Evolutionary conservation across 169 alveolate species (phyloP).

Genomic region (Plasmodium gallinaceum): DNA sequence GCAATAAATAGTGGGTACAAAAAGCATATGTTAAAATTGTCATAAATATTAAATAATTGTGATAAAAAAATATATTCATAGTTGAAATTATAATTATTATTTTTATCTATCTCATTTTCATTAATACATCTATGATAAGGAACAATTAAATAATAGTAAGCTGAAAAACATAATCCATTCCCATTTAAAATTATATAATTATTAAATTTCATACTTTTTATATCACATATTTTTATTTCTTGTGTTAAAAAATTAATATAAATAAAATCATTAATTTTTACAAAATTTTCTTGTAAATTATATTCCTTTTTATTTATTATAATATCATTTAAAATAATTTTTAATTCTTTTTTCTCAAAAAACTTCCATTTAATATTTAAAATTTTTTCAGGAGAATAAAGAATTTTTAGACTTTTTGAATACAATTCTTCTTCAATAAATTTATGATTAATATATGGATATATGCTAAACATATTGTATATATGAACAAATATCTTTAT

Average conservation of each 20-base stretch:
- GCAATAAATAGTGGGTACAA: constrained; percentile 67
- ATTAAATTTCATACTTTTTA: neutral
- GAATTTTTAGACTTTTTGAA: constrained; percentile 40
- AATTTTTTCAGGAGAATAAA: constrained; percentile 37
- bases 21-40: constrained; percentile 59
- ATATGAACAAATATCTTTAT: constrained; percentile 68
- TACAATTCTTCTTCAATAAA: constrained; percentile 60
- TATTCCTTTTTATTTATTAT: constrained; percentile 18
- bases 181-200: constrained; percentile 73
- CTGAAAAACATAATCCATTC: constrained; percentile 74
- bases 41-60: constrained; percentile 76
- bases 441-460: constrained; percentile 76
- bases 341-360: constrained; percentile 26
- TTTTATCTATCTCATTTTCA: constrained; percentile 12
- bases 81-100: constrained; percentile 21
- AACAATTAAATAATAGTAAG: constrained; percentile 55
- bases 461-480: constrained; percentile 73
- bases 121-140: constrained; percentile 53
- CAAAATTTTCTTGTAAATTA: constrained; percentile 19
- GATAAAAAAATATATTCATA: constrained; percentile 71
- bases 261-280: constrained; percentile 61
- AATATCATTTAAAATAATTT: constrained; percentile 17
- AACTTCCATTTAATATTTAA: constrained; percentile 58
- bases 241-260: constrained; percentile 73
- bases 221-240: constrained; percentile 58